These are phyloP conservation scores for Phytophthora boehmeriae DNA, from an alignment of 352 stramenopile genomes.

Conservation along the genomic window DNA sequence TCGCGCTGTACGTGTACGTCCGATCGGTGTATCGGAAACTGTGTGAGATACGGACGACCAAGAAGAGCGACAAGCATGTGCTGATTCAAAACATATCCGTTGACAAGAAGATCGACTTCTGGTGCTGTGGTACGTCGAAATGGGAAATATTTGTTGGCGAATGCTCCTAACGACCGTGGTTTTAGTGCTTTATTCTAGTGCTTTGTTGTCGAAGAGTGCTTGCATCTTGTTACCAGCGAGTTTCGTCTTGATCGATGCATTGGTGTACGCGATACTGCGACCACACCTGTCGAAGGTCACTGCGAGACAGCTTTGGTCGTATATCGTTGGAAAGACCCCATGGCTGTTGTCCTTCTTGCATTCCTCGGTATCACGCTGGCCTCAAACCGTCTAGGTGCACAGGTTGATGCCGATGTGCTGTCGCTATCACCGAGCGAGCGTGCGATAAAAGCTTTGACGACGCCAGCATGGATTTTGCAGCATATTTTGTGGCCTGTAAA, in stretches of 20 bases:
- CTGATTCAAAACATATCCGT: conserved; percentile 13
- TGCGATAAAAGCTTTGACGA: conserved; percentile 49
- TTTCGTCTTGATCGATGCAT: conserved; percentile 44
- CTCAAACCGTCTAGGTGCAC: conserved; percentile 50
- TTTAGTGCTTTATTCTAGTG: conserved; percentile 41
- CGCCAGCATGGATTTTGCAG: conserved; percentile 41
- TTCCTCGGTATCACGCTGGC: conserved; percentile 49
- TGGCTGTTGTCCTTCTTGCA: conserved; percentile 19
- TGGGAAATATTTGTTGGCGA: background rate
- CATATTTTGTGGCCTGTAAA: conserved; percentile 50
- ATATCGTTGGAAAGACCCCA: conserved; percentile 28
- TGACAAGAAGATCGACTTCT: conserved; percentile 15
- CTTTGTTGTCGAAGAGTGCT: conserved; percentile 64
- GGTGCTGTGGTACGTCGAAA: conserved; percentile 14
- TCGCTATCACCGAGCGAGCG: conserved; percentile 41
- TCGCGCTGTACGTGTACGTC: conserved; percentile 45
- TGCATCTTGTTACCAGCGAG: conserved; percentile 46
- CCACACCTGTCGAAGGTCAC: conserved; percentile 8
- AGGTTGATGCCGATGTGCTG: conserved; percentile 47
- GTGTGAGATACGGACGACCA: background rate
- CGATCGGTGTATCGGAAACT: conserved; percentile 10
- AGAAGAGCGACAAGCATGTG: conserved; percentile 2
- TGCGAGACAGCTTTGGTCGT: conserved; percentile 22
- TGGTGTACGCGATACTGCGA: conserved; percentile 25
- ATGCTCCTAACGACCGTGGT: background rate